phyloP scores from a whole-genome alignment of 345 rosid species.

The Gossypium ekmanianum region DNA sequence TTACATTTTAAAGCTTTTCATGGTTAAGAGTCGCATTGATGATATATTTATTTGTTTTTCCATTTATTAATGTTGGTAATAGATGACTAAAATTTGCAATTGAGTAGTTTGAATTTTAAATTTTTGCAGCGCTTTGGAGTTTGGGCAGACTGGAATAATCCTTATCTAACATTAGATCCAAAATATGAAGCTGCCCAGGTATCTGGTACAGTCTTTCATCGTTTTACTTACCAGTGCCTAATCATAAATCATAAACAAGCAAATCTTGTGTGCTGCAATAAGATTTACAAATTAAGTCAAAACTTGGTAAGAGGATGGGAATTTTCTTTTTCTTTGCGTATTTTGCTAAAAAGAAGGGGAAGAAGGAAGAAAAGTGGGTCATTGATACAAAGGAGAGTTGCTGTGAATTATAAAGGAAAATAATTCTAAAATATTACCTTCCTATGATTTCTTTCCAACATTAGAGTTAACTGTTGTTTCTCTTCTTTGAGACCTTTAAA shows the following conservation, averaged over 20 bases:
- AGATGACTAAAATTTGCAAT: not conserved
- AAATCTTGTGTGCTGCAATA: not conserved
- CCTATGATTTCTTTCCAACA: constrained; percentile 3
- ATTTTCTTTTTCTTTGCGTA: not conserved
- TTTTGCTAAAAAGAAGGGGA: not conserved
- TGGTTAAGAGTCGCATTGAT: constrained; percentile 1
- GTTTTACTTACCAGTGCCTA: constrained; percentile 7
- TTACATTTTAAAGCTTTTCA: not conserved
- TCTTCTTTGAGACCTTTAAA: not conserved
- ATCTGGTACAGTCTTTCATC: constrained; percentile 29
- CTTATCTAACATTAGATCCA: constrained; percentile 91
- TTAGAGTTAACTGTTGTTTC: not conserved
- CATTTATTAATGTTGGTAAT: not conserved
- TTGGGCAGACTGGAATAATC: constrained; percentile 91
- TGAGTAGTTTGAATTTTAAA: constrained; percentile 8
- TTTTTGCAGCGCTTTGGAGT: constrained; percentile 84
- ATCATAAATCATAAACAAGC: not conserved
- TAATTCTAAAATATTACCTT: not conserved
- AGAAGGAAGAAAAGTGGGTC: not conserved
- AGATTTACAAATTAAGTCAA: not conserved
- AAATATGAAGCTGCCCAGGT: constrained; percentile 97
- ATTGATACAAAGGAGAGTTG: not conserved
- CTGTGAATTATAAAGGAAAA: not conserved
- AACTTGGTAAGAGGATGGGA: not conserved
- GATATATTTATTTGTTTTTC: constrained; percentile 6